Evolutionary conservation across 176 grass and related monocot species (phyloP).

Genomic region (Poa annua): DNA sequence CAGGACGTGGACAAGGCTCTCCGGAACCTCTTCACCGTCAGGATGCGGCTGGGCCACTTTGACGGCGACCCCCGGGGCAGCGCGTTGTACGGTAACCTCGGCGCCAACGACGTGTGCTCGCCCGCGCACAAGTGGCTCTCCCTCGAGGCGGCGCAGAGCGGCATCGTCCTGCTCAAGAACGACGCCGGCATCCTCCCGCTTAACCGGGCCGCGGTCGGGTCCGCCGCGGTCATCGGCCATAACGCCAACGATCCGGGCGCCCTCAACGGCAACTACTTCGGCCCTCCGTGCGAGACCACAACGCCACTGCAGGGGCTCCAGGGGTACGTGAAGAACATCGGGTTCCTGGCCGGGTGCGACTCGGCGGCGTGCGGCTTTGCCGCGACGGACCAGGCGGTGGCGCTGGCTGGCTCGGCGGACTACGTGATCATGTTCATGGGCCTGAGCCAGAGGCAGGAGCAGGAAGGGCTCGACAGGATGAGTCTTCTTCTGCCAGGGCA

Average conservation of each 20-base stretch:
- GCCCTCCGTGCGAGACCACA: conserved; percentile 53
- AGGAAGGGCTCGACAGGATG: conserved; percentile 65
- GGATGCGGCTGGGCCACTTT: conserved; percentile 80
- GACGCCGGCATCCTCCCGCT: conserved; percentile 51
- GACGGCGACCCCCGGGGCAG: conserved; percentile 55
- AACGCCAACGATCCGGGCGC: conserved; percentile 46
- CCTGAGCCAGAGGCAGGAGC: conserved; percentile 62
- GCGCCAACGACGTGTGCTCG: conserved; percentile 54
- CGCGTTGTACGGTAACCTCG: conserved; percentile 45
- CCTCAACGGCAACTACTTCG: conserved; percentile 75
- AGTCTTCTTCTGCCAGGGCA: conserved; percentile 64
- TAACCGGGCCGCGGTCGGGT: not conserved
- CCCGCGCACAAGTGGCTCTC: conserved; percentile 56
- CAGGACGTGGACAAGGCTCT: conserved; percentile 64
- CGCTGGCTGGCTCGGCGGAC: conserved; percentile 48
- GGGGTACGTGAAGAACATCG: conserved; percentile 18
- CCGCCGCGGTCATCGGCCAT: conserved; percentile 61
- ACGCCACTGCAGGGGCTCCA: conserved; percentile 52
- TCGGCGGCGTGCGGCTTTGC: conserved; percentile 34
- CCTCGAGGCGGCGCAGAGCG: conserved; percentile 61
- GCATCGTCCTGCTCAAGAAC: conserved; percentile 89
- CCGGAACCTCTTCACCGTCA: conserved; percentile 55
- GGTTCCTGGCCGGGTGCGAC: conserved; percentile 59
- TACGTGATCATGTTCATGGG: conserved; percentile 68
- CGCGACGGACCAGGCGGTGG: conserved; percentile 20